These are phyloP conservation scores for Rhexocercosporidium sp. DNA, from an alignment of 2,329 filamentous ascomycete species.

Conservation along the genomic window DNA sequence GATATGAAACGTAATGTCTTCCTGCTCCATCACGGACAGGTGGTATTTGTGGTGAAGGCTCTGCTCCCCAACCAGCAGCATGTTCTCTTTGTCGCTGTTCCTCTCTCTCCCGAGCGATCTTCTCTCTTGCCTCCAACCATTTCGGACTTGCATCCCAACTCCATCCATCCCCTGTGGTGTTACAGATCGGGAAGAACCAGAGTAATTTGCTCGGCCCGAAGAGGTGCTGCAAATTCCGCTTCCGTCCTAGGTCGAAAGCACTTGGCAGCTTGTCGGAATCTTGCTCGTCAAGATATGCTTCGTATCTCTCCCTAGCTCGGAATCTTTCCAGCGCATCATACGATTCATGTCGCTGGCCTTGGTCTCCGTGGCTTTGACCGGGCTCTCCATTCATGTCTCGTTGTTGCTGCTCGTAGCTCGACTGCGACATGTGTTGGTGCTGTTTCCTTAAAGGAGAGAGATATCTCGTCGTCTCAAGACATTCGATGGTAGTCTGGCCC, in stretches of 20 bases:
- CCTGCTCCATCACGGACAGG: constrained; percentile 34
- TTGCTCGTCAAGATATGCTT: constrained; percentile 85
- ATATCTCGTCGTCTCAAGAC: constrained; percentile 93
- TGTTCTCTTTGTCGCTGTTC: constrained; percentile 67
- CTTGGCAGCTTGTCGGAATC: constrained; percentile 88
- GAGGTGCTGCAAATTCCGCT: constrained; percentile 78
- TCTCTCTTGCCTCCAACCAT: constrained; percentile 76
- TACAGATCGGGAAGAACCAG: constrained; percentile 83
- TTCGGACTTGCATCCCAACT: constrained; percentile 83
- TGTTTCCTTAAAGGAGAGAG: constrained; percentile 77
- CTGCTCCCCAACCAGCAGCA: constrained; percentile 68
- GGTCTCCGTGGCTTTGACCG: constrained; percentile 23
- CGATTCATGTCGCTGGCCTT: constrained; percentile 27
- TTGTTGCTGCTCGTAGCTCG: constrained; percentile 69
- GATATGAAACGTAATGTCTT: constrained; percentile 39
- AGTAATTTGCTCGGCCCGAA: constrained; percentile 76
- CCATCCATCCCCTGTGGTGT: constrained; percentile 92
- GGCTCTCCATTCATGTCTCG: constrained; percentile 61
- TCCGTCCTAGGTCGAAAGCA: constrained; percentile 90
- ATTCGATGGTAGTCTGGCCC: constrained; percentile 94
- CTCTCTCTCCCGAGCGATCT: constrained; percentile 61
- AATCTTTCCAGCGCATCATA: constrained; percentile 64
- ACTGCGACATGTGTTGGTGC: constrained; percentile 61
- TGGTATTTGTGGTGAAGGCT: constrained; percentile 25
- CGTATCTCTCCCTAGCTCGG: constrained; percentile 71